Percentiles rank a stretch among this genome's conserved stretches.
phyloP scores from a whole-genome alignment of 805 yeast genomes.

The Hanseniaspora lindneri region DNA sequence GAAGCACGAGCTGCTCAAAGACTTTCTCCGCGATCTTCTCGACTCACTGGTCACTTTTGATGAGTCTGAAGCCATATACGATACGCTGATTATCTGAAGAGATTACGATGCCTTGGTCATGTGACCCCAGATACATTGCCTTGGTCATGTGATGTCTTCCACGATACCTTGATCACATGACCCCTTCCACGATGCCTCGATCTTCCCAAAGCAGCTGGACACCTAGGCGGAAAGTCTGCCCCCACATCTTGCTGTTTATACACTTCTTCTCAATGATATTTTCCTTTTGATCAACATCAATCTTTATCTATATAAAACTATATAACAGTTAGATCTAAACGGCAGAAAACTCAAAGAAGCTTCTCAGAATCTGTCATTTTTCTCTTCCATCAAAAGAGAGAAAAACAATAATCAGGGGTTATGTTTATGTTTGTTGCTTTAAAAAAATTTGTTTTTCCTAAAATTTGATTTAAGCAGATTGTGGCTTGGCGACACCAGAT shows the following conservation, averaged over 20 bases:
- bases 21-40: conserved; percentile 9
- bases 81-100: conserved; percentile 4
- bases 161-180: too few relatives aligned
- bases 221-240: too few relatives aligned
- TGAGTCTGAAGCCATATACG: conserved; percentile 15
- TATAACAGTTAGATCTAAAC: background rate
- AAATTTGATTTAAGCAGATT: conserved; percentile 41
- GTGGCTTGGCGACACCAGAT: conserved; percentile 63
- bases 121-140: too few relatives aligned
- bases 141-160: too few relatives aligned
- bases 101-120: background rate
- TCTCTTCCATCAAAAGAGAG: background rate
- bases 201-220: too few relatives aligned
- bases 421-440: conserved; percentile 4
- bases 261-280: background rate
- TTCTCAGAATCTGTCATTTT: conserved; percentile 3
- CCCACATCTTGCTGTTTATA: too few relatives aligned
- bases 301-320: background rate
- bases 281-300: background rate
- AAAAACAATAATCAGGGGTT: conserved; percentile 2
- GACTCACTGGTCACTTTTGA: conserved; percentile 13
- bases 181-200: too few relatives aligned
- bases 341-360: background rate
- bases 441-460: conserved; percentile 6
- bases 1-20: conserved; percentile 8